Percentiles rank a stretch among this genome's conserved stretches.
Evolutionary conservation across 192 early-diverging fungal species (phyloP).

Genomic region (Linnemannia schmuckeri): DNA sequence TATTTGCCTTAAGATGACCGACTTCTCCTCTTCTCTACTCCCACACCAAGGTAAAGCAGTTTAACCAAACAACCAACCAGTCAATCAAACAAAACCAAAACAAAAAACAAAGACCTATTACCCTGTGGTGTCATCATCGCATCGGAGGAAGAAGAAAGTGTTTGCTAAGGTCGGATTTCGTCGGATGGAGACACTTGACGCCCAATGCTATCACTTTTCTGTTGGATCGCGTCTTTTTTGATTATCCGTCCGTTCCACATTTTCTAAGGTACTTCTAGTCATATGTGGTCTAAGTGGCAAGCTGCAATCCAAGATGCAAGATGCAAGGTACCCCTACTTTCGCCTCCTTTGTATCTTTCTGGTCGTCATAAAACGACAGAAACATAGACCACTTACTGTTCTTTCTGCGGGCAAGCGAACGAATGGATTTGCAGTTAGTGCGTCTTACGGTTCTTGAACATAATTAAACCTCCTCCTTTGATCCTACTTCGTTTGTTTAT

Average conservation of each 20-base stretch:
- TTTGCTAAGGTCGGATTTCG: not conserved
- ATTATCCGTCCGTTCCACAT: not conserved
- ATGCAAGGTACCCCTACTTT: not conserved
- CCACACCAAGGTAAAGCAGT: not conserved
- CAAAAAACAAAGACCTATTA: not conserved
- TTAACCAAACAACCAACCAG: not conserved
- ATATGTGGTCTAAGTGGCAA: not conserved
- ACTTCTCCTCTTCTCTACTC: not conserved
- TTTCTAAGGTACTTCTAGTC: not conserved
- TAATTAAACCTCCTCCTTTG: not conserved
- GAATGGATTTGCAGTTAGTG: no score
- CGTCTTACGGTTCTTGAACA: not conserved
- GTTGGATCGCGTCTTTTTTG: slow-evolving; percentile 5
- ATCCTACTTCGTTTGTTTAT: not conserved
- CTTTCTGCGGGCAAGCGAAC: not conserved
- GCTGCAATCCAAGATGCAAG: not conserved
- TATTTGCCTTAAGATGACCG: not conserved
- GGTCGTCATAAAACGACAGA: slow-evolving; percentile 5
- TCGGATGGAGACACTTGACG: not conserved
- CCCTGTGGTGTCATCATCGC: not conserved
- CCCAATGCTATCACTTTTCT: slow-evolving; percentile 11
- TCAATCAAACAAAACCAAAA: not conserved
- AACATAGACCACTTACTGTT: not conserved
- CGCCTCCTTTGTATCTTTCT: not conserved
- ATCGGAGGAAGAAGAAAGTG: not conserved